phyloP scores from a whole-genome alignment of 78 protist genomes.

The Tieghemostelium lacteum region DNA sequence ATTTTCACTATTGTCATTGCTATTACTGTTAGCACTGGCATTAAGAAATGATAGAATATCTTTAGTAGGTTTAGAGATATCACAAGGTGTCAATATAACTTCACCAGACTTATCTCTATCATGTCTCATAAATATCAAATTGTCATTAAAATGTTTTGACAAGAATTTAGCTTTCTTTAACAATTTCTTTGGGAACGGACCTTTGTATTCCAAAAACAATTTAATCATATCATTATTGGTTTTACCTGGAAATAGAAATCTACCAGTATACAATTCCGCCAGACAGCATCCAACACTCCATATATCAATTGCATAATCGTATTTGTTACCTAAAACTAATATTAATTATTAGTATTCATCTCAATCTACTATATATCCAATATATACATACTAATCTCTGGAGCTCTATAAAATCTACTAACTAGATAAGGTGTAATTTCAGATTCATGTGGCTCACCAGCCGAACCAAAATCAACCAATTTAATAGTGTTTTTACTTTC shows the following conservation, averaged over 20 bases:
- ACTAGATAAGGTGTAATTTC: constrained; percentile 89
- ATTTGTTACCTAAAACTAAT: constrained; percentile 87
- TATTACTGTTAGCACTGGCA: neutral
- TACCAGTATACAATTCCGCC: constrained; percentile 94
- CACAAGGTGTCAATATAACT: constrained; percentile 36
- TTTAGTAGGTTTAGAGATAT: constrained; percentile 39
- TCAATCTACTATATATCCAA: no score
- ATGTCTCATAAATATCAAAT: constrained; percentile 62
- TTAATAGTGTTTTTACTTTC: constrained; percentile 78
- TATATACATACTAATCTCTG: constrained; percentile 88
- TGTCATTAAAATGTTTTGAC: constrained; percentile 83
- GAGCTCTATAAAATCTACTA: constrained; percentile 96
- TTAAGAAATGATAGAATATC: constrained; percentile 27
- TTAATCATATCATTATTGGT: constrained; percentile 95
- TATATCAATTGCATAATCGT: constrained; percentile 88
- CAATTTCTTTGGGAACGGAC: constrained; percentile 71
- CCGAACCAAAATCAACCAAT: constrained; percentile 95
- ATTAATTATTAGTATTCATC: neutral
- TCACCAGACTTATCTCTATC: constrained; percentile 78
- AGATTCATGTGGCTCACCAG: constrained; percentile 75
- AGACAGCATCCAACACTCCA: constrained; percentile 95
- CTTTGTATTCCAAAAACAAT: constrained; percentile 80
- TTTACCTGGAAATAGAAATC: constrained; percentile 93
- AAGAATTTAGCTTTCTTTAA: constrained; percentile 69
- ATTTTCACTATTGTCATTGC: constrained; percentile 40